Conservation (phyloP, 192 early-diverging fungal genomes). For the Entomortierella lignicola region DNA sequence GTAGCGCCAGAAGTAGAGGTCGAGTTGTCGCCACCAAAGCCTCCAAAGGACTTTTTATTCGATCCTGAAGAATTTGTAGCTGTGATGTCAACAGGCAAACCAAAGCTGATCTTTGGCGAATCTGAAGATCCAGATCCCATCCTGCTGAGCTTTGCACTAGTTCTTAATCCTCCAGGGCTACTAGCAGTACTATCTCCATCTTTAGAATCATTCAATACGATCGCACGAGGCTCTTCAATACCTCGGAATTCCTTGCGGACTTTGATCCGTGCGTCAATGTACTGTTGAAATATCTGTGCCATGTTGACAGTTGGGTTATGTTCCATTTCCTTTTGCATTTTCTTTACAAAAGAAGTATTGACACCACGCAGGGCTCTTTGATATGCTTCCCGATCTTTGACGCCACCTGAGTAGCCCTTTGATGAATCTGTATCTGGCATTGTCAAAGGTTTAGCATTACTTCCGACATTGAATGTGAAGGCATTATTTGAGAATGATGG, state of each 20-base stretch:
- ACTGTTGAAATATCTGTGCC: conserved; percentile 18
- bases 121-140: not conserved
- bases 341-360: conserved; percentile 31
- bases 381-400: conserved; percentile 27
- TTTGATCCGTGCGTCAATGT: conserved; percentile 18
- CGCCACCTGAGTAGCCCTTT: not conserved
- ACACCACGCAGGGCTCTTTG: conserved; percentile 18
- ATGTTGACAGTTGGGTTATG: conserved; percentile 24
- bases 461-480: conserved; percentile 45
- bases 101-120: conserved; percentile 11
- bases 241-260: conserved; percentile 11
- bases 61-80: not conserved
- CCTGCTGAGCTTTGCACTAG: not conserved
- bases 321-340: conserved; percentile 31
- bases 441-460: conserved; percentile 14
- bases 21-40: not conserved
- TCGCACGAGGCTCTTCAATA: conserved; percentile 20
- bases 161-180: not conserved
- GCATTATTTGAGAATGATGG: conserved; percentile 8
- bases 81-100: conserved; percentile 12
- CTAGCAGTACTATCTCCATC: not conserved
- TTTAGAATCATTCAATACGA: not conserved
- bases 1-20: not conserved
- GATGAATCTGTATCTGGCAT: not conserved
- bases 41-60: conserved; percentile 3